Evolutionary conservation across 2,329 filamentous ascomycete genomes (phyloP).

Genomic region (Zymoseptoria brevis): DNA sequence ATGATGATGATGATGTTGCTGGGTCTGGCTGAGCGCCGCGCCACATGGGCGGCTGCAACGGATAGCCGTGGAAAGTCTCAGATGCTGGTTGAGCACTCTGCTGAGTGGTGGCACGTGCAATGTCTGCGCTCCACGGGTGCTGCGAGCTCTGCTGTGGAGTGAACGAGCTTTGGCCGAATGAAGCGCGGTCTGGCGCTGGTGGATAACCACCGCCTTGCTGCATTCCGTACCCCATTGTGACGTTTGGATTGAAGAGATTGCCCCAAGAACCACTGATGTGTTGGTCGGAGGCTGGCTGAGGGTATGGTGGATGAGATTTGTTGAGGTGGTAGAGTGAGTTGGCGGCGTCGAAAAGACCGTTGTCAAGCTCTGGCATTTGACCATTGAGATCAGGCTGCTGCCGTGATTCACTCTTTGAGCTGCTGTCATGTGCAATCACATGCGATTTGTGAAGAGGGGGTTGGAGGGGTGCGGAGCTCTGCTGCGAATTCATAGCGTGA

Average conservation of each 20-base stretch:
- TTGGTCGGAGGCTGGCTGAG: not conserved
- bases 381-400: not conserved
- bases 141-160: not conserved
- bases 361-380: not conserved
- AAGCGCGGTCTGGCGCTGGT: not conserved
- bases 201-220: not conserved
- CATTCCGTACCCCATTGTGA: not conserved
- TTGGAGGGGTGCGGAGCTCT: not conserved
- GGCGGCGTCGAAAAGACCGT: not conserved
- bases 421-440: not conserved
- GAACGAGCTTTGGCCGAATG: not conserved
- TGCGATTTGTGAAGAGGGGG: not conserved
- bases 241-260: not conserved
- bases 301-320: not conserved
- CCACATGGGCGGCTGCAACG: not conserved
- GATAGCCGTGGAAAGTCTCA: not conserved
- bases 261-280: not conserved
- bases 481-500: not conserved
- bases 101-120: not conserved
- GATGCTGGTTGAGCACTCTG: not conserved
- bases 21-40: not conserved
- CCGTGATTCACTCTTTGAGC: not conserved
- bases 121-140: not conserved
- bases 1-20: not conserved
- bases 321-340: not conserved